phyloP scores from a whole-genome alignment of 805 yeast genomes.

The Alloascoidea africana region DNA sequence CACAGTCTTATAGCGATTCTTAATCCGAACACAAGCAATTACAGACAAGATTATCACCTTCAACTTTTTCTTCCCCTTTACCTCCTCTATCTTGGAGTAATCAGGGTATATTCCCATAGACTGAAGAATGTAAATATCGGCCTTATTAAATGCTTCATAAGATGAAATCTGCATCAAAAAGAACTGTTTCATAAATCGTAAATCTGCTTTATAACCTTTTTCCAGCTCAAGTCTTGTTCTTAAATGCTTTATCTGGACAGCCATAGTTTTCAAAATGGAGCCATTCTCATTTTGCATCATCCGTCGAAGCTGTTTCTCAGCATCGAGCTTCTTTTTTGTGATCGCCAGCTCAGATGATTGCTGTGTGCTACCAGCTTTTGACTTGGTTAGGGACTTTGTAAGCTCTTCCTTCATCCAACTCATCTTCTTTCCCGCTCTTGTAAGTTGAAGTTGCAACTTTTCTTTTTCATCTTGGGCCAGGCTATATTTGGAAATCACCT shows the following conservation, averaged over 20 bases:
- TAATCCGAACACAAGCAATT: slow-evolving; percentile 15
- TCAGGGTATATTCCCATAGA: slow-evolving; percentile 16
- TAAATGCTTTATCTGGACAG: slow-evolving; percentile 10
- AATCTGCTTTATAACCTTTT: slow-evolving; percentile 12
- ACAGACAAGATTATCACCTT: slow-evolving; percentile 14
- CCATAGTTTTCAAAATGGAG: slow-evolving; percentile 8
- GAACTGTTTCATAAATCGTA: slow-evolving; percentile 17
- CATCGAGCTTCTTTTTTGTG: background rate
- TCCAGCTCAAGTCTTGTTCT: slow-evolving; percentile 10
- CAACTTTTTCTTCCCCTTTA: slow-evolving; percentile 8
- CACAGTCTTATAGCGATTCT: slow-evolving; percentile 10
- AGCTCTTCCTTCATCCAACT: slow-evolving; percentile 14
- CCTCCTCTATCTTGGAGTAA: slow-evolving; percentile 4
- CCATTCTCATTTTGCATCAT: slow-evolving; percentile 4
- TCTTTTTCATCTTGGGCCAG: slow-evolving; percentile 13
- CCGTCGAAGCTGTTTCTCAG: slow-evolving; percentile 3
- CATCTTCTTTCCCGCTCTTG: slow-evolving; percentile 16
- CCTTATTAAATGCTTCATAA: slow-evolving; percentile 14
- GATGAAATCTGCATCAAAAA: slow-evolving; percentile 14
- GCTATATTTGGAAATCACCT: slow-evolving; percentile 7
- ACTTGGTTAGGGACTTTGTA: slow-evolving; percentile 14
- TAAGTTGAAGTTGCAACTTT: slow-evolving; percentile 12
- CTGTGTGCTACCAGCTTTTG: too few relatives aligned
- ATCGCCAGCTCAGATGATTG: too few relatives aligned
- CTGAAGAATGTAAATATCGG: slow-evolving; percentile 14